Percentiles rank a stretch among this genome's conserved stretches.
phyloP scores from a whole-genome alignment of 2,329 filamentous ascomycete genomes.

The Xylariaceae sp. region DNA sequence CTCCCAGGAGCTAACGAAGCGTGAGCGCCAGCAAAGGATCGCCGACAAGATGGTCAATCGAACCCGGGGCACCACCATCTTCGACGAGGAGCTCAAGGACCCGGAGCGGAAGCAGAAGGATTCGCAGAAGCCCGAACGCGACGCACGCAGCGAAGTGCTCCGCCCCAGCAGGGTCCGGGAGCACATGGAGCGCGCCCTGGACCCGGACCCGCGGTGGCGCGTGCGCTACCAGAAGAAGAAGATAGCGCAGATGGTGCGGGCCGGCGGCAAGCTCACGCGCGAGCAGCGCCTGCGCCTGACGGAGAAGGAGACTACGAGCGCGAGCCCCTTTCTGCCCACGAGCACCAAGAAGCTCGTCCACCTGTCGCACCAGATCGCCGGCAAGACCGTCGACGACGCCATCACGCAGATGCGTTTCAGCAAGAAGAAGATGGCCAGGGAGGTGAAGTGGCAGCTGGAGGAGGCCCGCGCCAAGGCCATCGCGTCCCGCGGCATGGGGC shows the following conservation, averaged over 20 bases:
- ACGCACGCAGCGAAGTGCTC: constrained; percentile 1
- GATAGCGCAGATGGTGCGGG: constrained; percentile 74
- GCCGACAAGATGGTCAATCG: constrained; percentile 48
- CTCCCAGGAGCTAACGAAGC: constrained; percentile 36
- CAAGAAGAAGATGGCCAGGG: constrained; percentile 86
- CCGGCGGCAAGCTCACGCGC: constrained; percentile 66
- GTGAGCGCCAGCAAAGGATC: constrained; percentile 47
- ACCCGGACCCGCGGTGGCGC: constrained; percentile 74
- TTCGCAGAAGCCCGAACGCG: not conserved
- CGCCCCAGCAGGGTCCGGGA: constrained; percentile 48
- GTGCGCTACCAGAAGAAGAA: constrained; percentile 81
- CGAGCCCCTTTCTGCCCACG: constrained; percentile 77
- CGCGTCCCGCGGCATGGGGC: constrained; percentile 81
- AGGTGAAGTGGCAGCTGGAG: constrained; percentile 78
- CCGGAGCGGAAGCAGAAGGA: constrained; percentile 13
- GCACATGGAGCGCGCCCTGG: constrained; percentile 65
- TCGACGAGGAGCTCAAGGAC: constrained; percentile 59
- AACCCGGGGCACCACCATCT: constrained; percentile 59
- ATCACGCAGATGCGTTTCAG: constrained; percentile 94
- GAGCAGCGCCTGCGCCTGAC: constrained; percentile 68
- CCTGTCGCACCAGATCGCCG: constrained; percentile 83
- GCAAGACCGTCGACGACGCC: constrained; percentile 92
- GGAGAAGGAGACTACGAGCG: constrained; percentile 57
- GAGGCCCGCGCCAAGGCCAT: constrained; percentile 81
- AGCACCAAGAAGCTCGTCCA: constrained; percentile 89